Evolutionary conservation across 2,329 filamentous ascomycete genomes (phyloP), one percentile per base, ranked within the genome.

Genomic region (Elsinoe ampelina): DNA sequence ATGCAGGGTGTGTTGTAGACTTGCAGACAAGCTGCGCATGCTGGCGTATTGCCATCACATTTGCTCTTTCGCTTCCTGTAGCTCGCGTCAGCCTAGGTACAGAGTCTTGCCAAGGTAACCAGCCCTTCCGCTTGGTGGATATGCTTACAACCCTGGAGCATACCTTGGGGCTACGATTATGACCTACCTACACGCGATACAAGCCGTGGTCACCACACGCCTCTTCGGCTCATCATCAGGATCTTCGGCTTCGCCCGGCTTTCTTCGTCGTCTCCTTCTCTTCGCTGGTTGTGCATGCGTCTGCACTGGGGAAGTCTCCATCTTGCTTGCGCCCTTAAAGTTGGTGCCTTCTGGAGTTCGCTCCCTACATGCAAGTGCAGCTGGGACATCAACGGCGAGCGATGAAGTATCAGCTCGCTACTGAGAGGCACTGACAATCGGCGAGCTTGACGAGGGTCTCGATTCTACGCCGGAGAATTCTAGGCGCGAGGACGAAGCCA

Each of bases 11-110:
- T 93, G 60, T 83, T 82, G 68, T 98, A 97, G 56, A 97, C 92
- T 63, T 90, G 95, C 60, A 88, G 84, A 72, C 93, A 98, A n/a
- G 93, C 92, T 6, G 92, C 92, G 69, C 93, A 97, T 64, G 88
- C 91, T 5, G 92, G 92, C 4, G 87, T 78, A 57, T 90, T 91
- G 59, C 92, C 92, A 71, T 97, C 92, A 71, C 92, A 97, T 79
- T 70, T 71, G 56, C 63, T 67, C 57, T 71, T 70, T 12, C 68
- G 65, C 59, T 68, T 69, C 51, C 67, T 66, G 56, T 39, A 39
- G 41, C n/a, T 5, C 5, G n/a, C 36, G 36, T 60, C 57, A 62
- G 60, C 52, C 15, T 39, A n/a, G n/a, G n/a, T n/a, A 17, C n/a
- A 20, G 7, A 22, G 26, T 30, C 26, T 30, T 30, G 26, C 26